Evolutionary conservation across 2,329 filamentous ascomycete species (phyloP).

Genomic region (Sclerotiophoma versabilis): DNA sequence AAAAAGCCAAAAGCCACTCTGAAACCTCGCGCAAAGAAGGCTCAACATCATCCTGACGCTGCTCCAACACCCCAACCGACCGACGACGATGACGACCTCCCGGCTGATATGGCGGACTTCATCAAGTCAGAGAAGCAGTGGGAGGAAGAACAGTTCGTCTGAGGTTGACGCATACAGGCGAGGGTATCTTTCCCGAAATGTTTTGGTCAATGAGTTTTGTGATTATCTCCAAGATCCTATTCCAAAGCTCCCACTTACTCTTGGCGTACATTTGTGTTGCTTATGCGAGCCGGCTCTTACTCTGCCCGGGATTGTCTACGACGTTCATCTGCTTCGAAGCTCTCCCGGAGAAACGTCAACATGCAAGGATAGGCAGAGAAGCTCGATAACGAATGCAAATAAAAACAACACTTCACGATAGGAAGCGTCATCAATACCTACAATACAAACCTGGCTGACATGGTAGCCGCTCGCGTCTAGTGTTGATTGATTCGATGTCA

Average conservation of each 20-base stretch:
- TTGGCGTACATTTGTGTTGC: too few species aligned
- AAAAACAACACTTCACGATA: not conserved
- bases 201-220: too few species aligned
- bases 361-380: not conserved
- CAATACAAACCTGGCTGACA: not conserved
- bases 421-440: not conserved
- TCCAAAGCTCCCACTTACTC: too few species aligned
- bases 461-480: not conserved
- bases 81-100: constrained; percentile 14
- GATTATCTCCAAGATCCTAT: not conserved
- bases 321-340: too few species aligned
- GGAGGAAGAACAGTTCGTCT: constrained; percentile 2
- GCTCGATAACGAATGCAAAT: not conserved
- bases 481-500: not conserved
- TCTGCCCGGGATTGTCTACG: too few species aligned
- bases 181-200: too few species aligned
- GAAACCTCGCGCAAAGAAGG: constrained; percentile 27
- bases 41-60: not conserved
- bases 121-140: constrained; percentile 14
- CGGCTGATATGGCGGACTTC: constrained; percentile 21
- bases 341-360: not conserved
- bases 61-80: not conserved
- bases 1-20: constrained; percentile 30
- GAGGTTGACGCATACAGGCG: too few species aligned
- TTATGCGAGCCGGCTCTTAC: too few species aligned